Percentiles rank a stretch among this genome's conserved stretches.
Conservation (phyloP, 495 filamentous ascomycete genomes). For the Choiromyces venosus region DNA sequence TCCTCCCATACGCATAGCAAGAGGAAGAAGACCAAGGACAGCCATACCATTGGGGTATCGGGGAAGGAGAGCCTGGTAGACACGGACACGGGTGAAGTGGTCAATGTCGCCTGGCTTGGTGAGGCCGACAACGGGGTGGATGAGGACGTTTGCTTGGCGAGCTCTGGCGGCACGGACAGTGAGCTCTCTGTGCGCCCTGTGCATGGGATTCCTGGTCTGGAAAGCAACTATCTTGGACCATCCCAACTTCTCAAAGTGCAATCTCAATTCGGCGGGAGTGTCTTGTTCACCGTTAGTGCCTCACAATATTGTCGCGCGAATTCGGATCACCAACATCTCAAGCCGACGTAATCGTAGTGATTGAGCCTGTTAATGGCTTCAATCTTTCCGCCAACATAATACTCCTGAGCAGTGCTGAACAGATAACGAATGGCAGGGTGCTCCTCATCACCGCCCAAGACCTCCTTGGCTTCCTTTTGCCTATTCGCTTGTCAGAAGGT, state of each 20-base stretch:
- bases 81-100: conserved; percentile 97
- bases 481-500: conserved; percentile 50
- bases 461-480: conserved; percentile 79
- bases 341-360: conserved; percentile 97
- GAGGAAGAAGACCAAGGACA: conserved; percentile 85
- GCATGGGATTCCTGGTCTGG: conserved; percentile 99
- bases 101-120: conserved; percentile 99
- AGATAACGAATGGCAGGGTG: conserved; percentile 92
- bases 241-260: conserved; percentile 98
- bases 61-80: conserved; percentile 93
- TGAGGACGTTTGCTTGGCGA: conserved; percentile 95
- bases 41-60: conserved; percentile 99
- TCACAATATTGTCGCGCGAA: conserved; percentile 11
- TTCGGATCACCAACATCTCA: conserved; percentile 64
- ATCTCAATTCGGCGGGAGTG: conserved; percentile 87
- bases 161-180: conserved; percentile 93
- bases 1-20: conserved; percentile 99
- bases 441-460: conserved; percentile 89
- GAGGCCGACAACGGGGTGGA: conserved; percentile 95
- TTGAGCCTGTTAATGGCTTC: conserved; percentile 89
- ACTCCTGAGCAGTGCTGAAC: conserved; percentile 69
- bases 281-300: conserved; percentile 50
- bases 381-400: conserved; percentile 90
- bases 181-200: conserved; percentile 93
- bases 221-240: conserved; percentile 96